These are phyloP conservation scores for Trichoderma orchidacearum DNA, from an alignment of 495 filamentous ascomycete genomes.

Conservation along the genomic window DNA sequence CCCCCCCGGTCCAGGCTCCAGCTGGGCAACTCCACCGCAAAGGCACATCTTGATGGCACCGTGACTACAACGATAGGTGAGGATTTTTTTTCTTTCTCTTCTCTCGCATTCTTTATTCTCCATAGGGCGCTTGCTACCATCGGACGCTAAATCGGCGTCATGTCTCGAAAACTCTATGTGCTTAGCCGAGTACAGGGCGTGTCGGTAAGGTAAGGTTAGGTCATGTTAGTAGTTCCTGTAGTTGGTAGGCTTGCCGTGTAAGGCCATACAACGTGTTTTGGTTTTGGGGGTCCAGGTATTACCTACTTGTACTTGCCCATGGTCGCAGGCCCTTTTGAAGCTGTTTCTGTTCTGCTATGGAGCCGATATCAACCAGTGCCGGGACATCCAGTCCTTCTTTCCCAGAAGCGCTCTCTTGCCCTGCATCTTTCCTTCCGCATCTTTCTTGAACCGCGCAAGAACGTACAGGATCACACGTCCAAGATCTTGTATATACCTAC, in stretches of 20 bases:
- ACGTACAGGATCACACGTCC: too few species aligned
- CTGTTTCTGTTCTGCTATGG: neutral
- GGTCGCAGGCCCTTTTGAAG: neutral
- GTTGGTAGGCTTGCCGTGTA: too few species aligned
- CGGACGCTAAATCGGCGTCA: slow-evolving; percentile 1
- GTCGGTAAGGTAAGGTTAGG: neutral
- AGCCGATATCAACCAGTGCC: neutral
- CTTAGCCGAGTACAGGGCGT: neutral
- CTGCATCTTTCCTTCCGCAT: neutral
- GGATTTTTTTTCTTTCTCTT: neutral
- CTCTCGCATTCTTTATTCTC: neutral
- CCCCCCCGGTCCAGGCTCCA: neutral
- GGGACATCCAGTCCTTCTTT: neutral
- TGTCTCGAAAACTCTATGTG: neutral
- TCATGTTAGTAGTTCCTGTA: neutral
- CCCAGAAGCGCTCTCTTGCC: neutral
- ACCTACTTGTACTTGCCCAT: neutral
- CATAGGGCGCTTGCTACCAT: neutral
- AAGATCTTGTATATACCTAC: too few species aligned
- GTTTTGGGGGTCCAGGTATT: too few species aligned
- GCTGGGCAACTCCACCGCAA: neutral
- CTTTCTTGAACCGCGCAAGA: neutral
- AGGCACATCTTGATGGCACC: slow-evolving; percentile 1
- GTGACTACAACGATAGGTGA: neutral
- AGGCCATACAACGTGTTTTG: too few species aligned